Evolutionary conservation across 805 yeast species (phyloP).

Genomic region (Komagataella phaffii): DNA sequence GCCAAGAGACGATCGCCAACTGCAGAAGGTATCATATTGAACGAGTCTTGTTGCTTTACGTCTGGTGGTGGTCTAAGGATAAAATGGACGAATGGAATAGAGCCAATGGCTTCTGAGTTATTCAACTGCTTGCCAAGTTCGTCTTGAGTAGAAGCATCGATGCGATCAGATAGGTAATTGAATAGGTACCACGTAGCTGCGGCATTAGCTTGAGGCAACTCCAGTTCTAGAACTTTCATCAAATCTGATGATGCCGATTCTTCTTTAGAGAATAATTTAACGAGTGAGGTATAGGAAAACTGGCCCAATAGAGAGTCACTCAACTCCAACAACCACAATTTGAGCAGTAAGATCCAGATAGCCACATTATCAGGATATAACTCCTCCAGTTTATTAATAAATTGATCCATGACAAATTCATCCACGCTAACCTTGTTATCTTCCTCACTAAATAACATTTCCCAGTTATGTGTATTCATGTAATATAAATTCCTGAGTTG

Average conservation of each 20-base stretch:
- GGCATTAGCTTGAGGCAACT: background rate
- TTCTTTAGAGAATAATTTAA: background rate
- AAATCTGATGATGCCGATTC: background rate
- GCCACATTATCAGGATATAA: background rate
- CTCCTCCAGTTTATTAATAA: background rate
- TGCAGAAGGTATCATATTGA: background rate
- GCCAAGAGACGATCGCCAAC: background rate
- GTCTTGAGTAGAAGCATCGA: background rate
- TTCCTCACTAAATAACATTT: background rate
- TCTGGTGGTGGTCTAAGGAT: background rate
- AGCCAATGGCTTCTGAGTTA: background rate
- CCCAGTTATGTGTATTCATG: background rate
- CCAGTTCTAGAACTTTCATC: background rate
- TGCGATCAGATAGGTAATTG: background rate
- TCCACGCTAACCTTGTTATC: background rate
- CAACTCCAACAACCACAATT: slow-evolving; percentile 3
- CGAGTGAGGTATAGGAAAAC: background rate
- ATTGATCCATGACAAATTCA: background rate
- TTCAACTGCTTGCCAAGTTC: background rate
- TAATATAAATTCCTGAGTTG: background rate
- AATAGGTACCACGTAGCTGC: background rate
- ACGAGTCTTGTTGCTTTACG: background rate
- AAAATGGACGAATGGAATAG: slow-evolving; percentile 1
- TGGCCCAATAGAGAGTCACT: slow-evolving; percentile 1
- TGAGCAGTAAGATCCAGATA: background rate